Evolutionary conservation across 2,329 filamentous ascomycete species (phyloP), one percentile per base, ranked within the genome.

Genomic region (Colletotrichum musae): DNA sequence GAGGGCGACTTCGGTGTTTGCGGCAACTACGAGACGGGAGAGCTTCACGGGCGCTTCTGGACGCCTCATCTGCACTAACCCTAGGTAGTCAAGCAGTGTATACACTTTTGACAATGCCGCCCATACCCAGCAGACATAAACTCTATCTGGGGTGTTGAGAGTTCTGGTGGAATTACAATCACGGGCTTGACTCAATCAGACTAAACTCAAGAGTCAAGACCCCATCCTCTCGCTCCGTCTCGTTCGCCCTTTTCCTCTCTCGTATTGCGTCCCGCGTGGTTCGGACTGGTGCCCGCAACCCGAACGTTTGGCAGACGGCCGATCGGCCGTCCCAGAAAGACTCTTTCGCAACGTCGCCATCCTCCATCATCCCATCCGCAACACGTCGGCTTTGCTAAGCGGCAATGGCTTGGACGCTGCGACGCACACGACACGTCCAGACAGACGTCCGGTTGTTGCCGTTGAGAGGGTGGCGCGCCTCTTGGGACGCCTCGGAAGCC

Each of bases 21-120:
- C 65, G 60, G 54, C 54, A 54, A 59, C 65, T 16, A 43, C 65
- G 65, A 61, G 53, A 64, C 65, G 65, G 65, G 53, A 64, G 61
- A 50, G 48, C 65, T 32, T 68, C 65, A 36, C 52, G 18, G 51
- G 51, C 51, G 51, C 39, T 48, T 51, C 53, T 64, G 52, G 51
- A 56, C 24, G 36, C 53, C 36, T 53, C 59, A 24, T 43, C 32
- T 36, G 9, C 10, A 36, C 32, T 36, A 36, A 36, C 32, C 32
- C 32, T 36, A 36, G 32, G 32, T 4, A 24, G 21, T 10, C 32
- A 36, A 9, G 3, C 32, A 10, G 32, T 10, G 32, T 36, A 36
- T 10, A 12, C 32, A 36, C 32, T 36, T 10, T 36, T 36, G 32
- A 36, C 32, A 36, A 36, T 36, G 10, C 10, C 32, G 32, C 32